Conservation (phyloP, 352 stramenopile species). For the Phytophthora meadii region DNA sequence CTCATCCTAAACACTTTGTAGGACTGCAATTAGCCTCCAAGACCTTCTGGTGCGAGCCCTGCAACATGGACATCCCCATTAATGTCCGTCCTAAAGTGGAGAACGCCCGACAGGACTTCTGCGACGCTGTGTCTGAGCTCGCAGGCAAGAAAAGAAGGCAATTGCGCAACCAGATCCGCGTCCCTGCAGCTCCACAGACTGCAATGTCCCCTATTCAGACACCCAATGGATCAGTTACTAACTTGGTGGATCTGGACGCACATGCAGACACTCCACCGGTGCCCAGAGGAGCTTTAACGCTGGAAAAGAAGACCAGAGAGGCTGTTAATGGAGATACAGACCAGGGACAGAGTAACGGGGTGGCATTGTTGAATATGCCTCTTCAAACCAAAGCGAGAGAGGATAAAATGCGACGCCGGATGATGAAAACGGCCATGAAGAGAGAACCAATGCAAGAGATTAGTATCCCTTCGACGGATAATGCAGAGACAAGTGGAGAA, state of each 20-base stretch:
- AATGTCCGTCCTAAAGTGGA: constrained; percentile 47
- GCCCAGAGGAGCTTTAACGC: constrained; percentile 10
- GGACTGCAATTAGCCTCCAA: constrained; percentile 53
- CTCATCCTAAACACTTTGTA: constrained; percentile 69
- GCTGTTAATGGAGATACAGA: not conserved
- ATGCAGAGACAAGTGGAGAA: not conserved
- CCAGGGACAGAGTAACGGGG: constrained; percentile 13
- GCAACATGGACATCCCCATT: constrained; percentile 51
- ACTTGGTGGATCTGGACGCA: constrained; percentile 17
- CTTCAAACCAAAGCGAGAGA: constrained; percentile 40
- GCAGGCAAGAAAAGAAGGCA: constrained; percentile 54
- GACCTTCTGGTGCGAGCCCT: constrained; percentile 67
- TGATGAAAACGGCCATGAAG: constrained; percentile 29
- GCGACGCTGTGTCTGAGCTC: constrained; percentile 54
- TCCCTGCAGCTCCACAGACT: constrained; percentile 3
- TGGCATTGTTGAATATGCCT: constrained; percentile 40
- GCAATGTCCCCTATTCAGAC: constrained; percentile 28
- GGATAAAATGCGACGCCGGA: constrained; percentile 32
- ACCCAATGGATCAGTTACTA: constrained; percentile 27
- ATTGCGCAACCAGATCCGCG: constrained; percentile 30
- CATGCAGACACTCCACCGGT: constrained; percentile 19
- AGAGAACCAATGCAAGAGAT: constrained; percentile 22
- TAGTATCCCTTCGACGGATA: constrained; percentile 11
- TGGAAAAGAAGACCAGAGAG: constrained; percentile 13
- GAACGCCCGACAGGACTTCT: constrained; percentile 46